Base-by-base conservation (phyloP, 495 filamentous ascomycete genomes). In the Immersiella caudata region DNA sequence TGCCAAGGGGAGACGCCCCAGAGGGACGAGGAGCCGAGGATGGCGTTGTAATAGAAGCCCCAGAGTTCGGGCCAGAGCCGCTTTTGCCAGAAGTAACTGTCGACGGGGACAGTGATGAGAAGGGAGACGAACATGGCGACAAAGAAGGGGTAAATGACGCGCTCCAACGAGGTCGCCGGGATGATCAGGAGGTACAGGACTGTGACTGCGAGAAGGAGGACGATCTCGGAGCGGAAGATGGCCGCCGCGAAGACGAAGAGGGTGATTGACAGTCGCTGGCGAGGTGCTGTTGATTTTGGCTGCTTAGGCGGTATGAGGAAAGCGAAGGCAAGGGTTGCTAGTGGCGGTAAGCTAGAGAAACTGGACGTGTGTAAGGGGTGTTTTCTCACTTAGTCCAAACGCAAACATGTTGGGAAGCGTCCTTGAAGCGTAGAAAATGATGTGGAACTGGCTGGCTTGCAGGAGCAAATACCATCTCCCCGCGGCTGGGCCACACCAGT, bases 381-480 rank as follows among this genome's bases (percentile, higher is more conserved):
- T 24, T 9, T 25, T 78, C 83, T 70, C 83, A 90, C 88, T 90
- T 18, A 97, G 78, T 16, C 88, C 86, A 79, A 99, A 94, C 56
- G 95, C 95, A 76, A 97, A 97, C 87, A 95, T 97, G 75, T 99
- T 99, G 5, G 95, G 96, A 29, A 99, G 81, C 1, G 93, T 93
- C 62, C 96, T 84, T 8, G 92, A 96, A 18, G 96, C 92, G 78
- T 98, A 99, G 82, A 92, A 98, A 60, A 95, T 85, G 60, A 97
- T 78, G 80, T 98, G 95, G 75, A 99, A 98, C 74, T 97, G 94
- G 76, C 89, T 90, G 0, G 87, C 85, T 68, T 95, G 93, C 36
- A 98, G 83, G 60, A 95, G 66, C 7, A 90, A 76, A 76, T 92
- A 99, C 92, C 94, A 98, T 66, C 88, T 84, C 24, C 89, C 91